Evolutionary conservation across 495 filamentous ascomycete genomes (phyloP), one percentile per base, ranked within the genome.

Genomic region (Aspergillus kassunensis): DNA sequence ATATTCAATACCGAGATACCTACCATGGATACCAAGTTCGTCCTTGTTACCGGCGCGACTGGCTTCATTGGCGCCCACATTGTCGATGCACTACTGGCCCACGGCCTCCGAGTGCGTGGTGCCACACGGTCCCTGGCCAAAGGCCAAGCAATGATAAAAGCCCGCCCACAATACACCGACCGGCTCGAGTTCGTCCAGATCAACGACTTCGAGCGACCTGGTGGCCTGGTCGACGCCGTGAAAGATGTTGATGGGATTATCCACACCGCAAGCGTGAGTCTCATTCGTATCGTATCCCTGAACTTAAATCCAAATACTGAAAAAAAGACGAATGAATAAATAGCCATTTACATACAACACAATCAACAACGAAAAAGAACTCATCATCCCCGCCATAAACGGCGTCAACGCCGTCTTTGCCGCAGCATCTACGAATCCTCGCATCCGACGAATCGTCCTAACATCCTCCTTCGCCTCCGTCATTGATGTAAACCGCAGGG

Each of bases 381-480:
- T 92, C 12, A 68, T 91, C 39, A 76, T 87, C 54, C 88, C 89
- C 0, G 89, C 89, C 11, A 75, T 92, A 44, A 81, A 80, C 56
- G 87, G 87, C 29, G 89, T 86, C 1, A 82, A 77, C 4, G 71
- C 73, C 13, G 77, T 90, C 51, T 73, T 91, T n/a, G 24, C 30
- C 29, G 42, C 53, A 18, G 24, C 61, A 79, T 42, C 39, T 13
- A 80, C 71, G 47, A 84, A 82, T 2, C 82, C 86, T 0, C 56
- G 65, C 10, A 85, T 91, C 25, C 83, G 82, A 62, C 77, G 81
- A 36, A 80, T 93, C 9, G 81, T 89, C 44, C 74, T 92, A 37
- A 91, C 87, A 4, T 84, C 80, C 19, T 89, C 85, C 4, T 91
- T 90, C 69, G 88, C 88, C 6, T 67, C 85, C 34, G 81, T 90